Percentiles rank a stretch among this genome's conserved stretches.
phyloP scores from a whole-genome alignment of 805 yeast genomes.

The Starmerella davenportii region DNA sequence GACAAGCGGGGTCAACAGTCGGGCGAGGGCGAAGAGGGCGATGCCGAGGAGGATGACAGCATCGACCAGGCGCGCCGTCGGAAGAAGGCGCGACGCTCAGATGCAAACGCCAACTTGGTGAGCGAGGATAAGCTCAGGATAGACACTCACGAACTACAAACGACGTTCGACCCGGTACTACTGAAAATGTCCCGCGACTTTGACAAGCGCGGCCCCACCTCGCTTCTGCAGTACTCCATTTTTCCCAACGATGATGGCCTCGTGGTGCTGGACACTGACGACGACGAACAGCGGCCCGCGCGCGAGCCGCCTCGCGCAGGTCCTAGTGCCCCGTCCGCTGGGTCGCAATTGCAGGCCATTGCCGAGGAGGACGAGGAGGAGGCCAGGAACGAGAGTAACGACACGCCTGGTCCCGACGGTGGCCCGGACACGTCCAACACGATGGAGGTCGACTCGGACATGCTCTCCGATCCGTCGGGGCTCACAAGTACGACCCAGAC shows the following conservation, averaged over 20 bases:
- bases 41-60: slow-evolving; percentile 9
- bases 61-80: slow-evolving; percentile 4
- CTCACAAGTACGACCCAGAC: neutral
- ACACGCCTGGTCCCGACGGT: neutral
- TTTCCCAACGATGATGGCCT: slow-evolving; percentile 36
- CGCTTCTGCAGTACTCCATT: slow-evolving; percentile 33
- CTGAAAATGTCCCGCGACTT: slow-evolving; percentile 30
- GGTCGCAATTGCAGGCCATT: slow-evolving; percentile 1
- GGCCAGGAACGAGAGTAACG: slow-evolving; percentile 23
- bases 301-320: neutral
- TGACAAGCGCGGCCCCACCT: slow-evolving; percentile 29
- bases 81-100: neutral
- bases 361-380: slow-evolving; percentile 12
- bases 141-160: slow-evolving; percentile 24
- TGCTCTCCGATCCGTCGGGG: too few relatives aligned
- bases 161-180: slow-evolving; percentile 27
- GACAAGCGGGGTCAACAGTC: slow-evolving; percentile 14
- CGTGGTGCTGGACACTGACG: slow-evolving; percentile 47
- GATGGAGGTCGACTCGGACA: neutral
- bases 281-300: slow-evolving; percentile 4
- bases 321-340: neutral
- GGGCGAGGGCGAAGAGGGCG: slow-evolving; percentile 12
- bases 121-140: slow-evolving; percentile 19
- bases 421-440: neutral
- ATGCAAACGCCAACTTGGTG: slow-evolving; percentile 12